These are phyloP conservation scores for Erodium moschatum DNA, from an alignment of 441 rosid species.

Conservation along the genomic window DNA sequence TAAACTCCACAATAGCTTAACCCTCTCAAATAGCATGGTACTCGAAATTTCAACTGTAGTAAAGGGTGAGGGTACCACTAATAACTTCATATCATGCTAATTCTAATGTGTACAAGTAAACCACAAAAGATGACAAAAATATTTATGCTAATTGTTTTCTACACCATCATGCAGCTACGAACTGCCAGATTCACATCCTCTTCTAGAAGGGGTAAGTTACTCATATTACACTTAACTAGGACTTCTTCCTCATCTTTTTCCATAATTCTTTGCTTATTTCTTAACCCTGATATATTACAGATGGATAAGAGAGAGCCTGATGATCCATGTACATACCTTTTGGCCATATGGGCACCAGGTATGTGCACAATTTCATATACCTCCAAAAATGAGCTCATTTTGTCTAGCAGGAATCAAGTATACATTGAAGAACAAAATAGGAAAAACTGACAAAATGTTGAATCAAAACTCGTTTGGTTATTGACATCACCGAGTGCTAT, in stretches of 20 bases:
- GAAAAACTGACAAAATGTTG: neutral
- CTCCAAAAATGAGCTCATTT: neutral
- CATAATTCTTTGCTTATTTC: neutral
- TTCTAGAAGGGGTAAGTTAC: slow-evolving; percentile 57
- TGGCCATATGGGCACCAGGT: slow-evolving; percentile 98
- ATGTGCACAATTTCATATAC: slow-evolving; percentile 15
- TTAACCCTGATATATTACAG: slow-evolving; percentile 29
- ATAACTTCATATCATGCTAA: neutral
- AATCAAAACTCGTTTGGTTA: neutral
- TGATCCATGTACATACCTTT: slow-evolving; percentile 91
- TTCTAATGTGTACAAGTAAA: slow-evolving; percentile 6
- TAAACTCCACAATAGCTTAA: neutral
- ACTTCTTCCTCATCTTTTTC: neutral
- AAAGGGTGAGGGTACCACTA: neutral
- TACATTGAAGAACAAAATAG: neutral
- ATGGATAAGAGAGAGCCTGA: slow-evolving; percentile 75
- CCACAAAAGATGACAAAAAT: neutral
- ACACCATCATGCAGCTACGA: slow-evolving; percentile 60
- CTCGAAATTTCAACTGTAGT: neutral
- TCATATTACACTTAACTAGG: slow-evolving; percentile 7
- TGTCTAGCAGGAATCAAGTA: neutral
- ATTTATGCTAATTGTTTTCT: neutral
- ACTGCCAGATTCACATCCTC: slow-evolving; percentile 86
- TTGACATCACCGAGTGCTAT: neutral
- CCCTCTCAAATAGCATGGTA: neutral